These are phyloP conservation scores for Yarrowia keelungensis DNA, from an alignment of 805 yeast genomes.

Conservation along the genomic window DNA sequence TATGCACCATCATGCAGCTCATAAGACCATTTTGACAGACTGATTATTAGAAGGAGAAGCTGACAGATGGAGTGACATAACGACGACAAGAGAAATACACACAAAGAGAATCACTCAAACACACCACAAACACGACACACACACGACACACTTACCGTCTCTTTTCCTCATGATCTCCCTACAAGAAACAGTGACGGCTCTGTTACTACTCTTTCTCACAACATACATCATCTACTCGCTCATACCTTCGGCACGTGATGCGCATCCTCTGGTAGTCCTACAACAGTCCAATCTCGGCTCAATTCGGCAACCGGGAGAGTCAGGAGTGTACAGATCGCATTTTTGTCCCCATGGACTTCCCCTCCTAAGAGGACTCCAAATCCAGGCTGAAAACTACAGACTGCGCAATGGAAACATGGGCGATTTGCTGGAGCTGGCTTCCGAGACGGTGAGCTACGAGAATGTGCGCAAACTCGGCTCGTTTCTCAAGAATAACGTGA, in stretches of 20 bases:
- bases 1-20: constrained; percentile 15
- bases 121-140: background rate
- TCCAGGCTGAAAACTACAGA: constrained; percentile 48
- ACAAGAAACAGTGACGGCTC: constrained; percentile 12
- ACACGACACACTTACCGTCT: background rate
- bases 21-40: background rate
- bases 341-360: constrained; percentile 76
- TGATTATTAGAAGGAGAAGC: background rate
- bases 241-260: constrained; percentile 48
- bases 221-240: constrained; percentile 41
- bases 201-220: constrained; percentile 1
- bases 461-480: constrained; percentile 18
- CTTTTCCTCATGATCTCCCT: background rate
- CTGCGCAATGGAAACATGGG: constrained; percentile 76
- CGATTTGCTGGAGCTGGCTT: constrained; percentile 66
- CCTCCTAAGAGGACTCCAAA: constrained; percentile 69
- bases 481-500: constrained; percentile 24
- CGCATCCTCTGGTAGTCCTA: constrained; percentile 48
- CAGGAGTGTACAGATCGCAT: constrained; percentile 77
- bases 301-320: constrained; percentile 69
- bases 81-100: background rate
- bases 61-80: too few relatives aligned
- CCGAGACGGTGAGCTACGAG: background rate
- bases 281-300: constrained; percentile 71
- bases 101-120: too few relatives aligned